phyloP scores from a whole-genome alignment of 768 basidiomycete genomes.

The Lactarius hatsudake region DNA sequence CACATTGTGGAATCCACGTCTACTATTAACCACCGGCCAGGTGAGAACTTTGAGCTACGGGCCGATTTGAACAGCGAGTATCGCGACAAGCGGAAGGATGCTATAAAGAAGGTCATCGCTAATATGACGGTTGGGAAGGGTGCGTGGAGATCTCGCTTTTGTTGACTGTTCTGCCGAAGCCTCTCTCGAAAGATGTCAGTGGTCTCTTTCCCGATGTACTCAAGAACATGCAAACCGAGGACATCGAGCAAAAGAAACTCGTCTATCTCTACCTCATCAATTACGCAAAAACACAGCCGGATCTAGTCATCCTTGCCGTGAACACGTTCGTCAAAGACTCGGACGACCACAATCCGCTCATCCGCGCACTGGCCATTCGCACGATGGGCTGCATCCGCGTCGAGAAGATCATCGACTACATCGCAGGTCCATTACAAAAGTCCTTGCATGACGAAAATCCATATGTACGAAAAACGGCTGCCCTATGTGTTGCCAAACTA shows the following conservation, averaged over 20 bases:
- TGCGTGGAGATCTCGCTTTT: slow-evolving; percentile 33
- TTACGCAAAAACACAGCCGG: slow-evolving; percentile 98
- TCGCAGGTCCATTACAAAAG: slow-evolving; percentile 92
- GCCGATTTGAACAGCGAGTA: slow-evolving; percentile 98
- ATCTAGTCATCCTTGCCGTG: slow-evolving; percentile 97
- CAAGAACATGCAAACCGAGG: slow-evolving; percentile 99
- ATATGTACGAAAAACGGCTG: slow-evolving; percentile 97
- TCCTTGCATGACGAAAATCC: slow-evolving; percentile 94
- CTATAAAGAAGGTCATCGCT: slow-evolving; percentile 95
- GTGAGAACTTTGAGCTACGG: slow-evolving; percentile 96
- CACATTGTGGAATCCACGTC: too few species aligned
- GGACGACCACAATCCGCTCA: slow-evolving; percentile 94
- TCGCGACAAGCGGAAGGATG: slow-evolving; percentile 93
- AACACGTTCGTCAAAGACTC: slow-evolving; percentile 99
- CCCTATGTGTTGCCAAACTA: slow-evolving; percentile 93
- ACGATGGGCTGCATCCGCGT: slow-evolving; percentile 98
- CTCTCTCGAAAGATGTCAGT: slow-evolving; percentile 62
- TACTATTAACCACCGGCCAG: slow-evolving; percentile 36
- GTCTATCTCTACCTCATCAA: slow-evolving; percentile 99
- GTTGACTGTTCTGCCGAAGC: neutral
- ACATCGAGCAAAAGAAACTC: slow-evolving; percentile 99
- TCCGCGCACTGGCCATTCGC: slow-evolving; percentile 92
- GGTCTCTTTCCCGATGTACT: slow-evolving; percentile 97
- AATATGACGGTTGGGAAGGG: slow-evolving; percentile 99
- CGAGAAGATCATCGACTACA: slow-evolving; percentile 98